Conservation (phyloP, 2,329 filamentous ascomycete species). For the Huntiella bhutanensis region DNA sequence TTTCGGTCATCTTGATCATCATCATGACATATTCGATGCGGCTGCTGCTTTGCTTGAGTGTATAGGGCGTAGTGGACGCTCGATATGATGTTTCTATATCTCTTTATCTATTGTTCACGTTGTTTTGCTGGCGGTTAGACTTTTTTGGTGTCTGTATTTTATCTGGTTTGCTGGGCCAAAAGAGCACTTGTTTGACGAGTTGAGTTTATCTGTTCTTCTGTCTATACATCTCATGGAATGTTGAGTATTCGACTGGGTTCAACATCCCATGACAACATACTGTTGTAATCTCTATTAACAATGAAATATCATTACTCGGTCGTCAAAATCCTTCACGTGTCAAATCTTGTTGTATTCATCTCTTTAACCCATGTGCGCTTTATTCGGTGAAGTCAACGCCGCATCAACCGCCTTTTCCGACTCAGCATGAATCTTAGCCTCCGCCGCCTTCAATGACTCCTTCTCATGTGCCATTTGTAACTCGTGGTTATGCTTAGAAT, state of each 20-base stretch:
- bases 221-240: no score
- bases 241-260: no score
- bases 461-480: background rate
- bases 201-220: background rate
- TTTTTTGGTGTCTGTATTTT: background rate
- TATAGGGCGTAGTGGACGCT: no score
- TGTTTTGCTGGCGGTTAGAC: background rate
- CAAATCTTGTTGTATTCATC: background rate
- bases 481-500: background rate
- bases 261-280: no score
- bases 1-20: conserved; percentile 11
- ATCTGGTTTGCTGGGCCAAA: background rate
- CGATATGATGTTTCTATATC: background rate
- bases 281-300: no score
- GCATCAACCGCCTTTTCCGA: background rate
- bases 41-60: no score
- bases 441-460: background rate
- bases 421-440: background rate
- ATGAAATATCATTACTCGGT: no score
- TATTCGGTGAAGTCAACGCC: background rate
- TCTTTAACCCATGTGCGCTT: background rate
- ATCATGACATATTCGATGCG: conserved; percentile 8
- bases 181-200: conserved; percentile 3
- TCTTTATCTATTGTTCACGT: conserved; percentile 1
- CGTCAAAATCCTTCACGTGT: no score